A percentile compares a stretch with the other conserved stretches of the same genome.
Evolutionary conservation across 2,329 filamentous ascomycete species (phyloP).

Genomic region (Phaeosphaeria sp.): DNA sequence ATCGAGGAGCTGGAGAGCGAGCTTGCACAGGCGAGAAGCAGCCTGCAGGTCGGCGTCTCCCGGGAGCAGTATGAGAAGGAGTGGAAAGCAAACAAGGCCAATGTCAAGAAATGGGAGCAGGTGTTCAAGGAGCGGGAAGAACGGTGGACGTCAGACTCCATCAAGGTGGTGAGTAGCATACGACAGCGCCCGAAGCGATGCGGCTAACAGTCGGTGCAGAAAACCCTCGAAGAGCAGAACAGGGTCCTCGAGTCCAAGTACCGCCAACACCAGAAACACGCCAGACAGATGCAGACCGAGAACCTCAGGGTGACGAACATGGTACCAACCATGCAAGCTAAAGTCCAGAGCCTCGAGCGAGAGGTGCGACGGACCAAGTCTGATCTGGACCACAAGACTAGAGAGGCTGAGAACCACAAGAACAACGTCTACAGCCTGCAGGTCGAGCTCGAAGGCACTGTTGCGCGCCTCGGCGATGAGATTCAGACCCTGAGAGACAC

Average conservation of each 20-base stretch:
- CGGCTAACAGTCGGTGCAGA: conserved; percentile 18
- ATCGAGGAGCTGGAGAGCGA: conserved; percentile 42
- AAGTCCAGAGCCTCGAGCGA: conserved; percentile 37
- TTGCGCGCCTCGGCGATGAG: conserved; percentile 69
- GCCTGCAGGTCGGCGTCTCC: conserved; percentile 30
- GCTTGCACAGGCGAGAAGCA: conserved; percentile 24
- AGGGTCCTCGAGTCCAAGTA: conserved; percentile 35
- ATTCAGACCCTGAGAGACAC: conserved; percentile 69
- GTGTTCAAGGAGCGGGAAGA: conserved; percentile 42
- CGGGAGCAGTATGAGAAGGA: conserved; percentile 39
- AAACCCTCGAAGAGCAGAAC: conserved; percentile 29
- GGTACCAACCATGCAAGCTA: conserved; percentile 37
- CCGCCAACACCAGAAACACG: conserved; percentile 33
- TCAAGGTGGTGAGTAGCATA: conserved; percentile 31
- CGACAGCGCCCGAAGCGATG: background rate
- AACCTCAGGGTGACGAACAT: conserved; percentile 24
- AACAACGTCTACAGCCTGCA: conserved; percentile 53
- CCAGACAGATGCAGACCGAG: conserved; percentile 32
- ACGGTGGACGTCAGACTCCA: conserved; percentile 30
- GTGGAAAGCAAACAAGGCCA: conserved; percentile 38
- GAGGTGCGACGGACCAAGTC: conserved; percentile 35
- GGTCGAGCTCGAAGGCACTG: conserved; percentile 65
- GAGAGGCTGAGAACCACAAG: conserved; percentile 46
- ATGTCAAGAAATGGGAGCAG: conserved; percentile 42
- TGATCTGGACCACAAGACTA: conserved; percentile 40